A percentile compares a stretch with the other conserved stretches of the same genome.
phyloP scores from a whole-genome alignment of 2,329 filamentous ascomycete species.

The Pseudogymnoascus sp. region DNA sequence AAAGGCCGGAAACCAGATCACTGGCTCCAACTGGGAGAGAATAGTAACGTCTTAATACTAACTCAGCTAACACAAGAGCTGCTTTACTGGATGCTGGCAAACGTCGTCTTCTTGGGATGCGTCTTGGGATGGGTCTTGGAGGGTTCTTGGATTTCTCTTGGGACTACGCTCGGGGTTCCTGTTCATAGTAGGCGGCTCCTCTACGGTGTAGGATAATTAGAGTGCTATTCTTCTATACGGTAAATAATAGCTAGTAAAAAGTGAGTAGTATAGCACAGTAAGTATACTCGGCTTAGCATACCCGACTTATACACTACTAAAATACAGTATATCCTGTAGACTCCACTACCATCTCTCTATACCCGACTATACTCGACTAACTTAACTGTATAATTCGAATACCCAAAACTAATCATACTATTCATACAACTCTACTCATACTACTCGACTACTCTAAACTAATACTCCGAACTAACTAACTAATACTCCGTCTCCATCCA shows the following conservation, averaged over 20 bases:
- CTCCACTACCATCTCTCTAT: background rate
- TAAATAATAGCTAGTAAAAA: background rate
- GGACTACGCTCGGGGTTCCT: too few species aligned
- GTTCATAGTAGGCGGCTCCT: too few species aligned
- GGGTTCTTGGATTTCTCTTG: too few species aligned
- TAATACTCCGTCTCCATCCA: background rate
- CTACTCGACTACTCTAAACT: background rate
- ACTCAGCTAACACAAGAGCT: background rate
- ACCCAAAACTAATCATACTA: too few species aligned
- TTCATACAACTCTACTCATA: background rate
- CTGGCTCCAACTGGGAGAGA: background rate
- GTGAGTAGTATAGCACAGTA: background rate
- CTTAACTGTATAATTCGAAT: too few species aligned
- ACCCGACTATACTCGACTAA: background rate
- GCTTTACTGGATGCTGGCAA: background rate
- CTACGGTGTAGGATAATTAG: background rate
- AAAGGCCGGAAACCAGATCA: background rate
- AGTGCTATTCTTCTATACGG: too few species aligned
- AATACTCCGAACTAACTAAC: background rate
- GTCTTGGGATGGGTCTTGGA: background rate
- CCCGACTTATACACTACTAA: background rate
- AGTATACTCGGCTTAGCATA: background rate
- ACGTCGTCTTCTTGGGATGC: background rate
- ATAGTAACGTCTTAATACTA: background rate
- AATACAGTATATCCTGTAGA: background rate